phyloP scores from a whole-genome alignment of 1,284 basidiomycete genomes.

The Marasmius oreades region DNA sequence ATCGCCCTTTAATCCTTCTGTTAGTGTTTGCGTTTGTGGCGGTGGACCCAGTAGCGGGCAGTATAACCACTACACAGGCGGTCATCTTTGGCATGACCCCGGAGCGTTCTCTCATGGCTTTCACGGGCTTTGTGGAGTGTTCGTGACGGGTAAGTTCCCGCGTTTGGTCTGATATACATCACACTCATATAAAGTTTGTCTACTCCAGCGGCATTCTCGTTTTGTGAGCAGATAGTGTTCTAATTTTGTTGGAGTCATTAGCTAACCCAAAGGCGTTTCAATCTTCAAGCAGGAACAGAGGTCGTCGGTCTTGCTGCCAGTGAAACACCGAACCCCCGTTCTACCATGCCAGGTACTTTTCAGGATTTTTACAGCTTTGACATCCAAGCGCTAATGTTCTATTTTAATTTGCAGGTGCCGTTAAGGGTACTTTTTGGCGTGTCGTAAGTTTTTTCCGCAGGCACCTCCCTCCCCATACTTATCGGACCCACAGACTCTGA shows the following conservation, averaged over 20 bases:
- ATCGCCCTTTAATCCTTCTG: constrained; percentile 16
- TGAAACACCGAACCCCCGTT: constrained; percentile 55
- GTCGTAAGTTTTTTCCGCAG: constrained; percentile 28
- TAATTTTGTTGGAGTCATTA: neutral
- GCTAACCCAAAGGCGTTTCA: constrained; percentile 1
- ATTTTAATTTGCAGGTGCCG: constrained; percentile 23
- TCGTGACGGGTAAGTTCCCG: constrained; percentile 29
- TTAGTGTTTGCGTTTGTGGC: constrained; percentile 35
- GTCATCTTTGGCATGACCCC: constrained; percentile 46
- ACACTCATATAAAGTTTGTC: neutral
- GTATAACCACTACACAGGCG: constrained; percentile 40
- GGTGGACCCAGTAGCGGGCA: constrained; percentile 38
- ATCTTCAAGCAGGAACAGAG: constrained; percentile 50
- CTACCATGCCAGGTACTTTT: constrained; percentile 49
- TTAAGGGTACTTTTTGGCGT: constrained; percentile 47
- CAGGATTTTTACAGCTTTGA: neutral
- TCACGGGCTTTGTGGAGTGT: constrained; percentile 40
- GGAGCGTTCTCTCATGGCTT: constrained; percentile 49
- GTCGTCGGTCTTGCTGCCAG: constrained; percentile 64
- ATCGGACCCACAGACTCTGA: constrained; percentile 30
- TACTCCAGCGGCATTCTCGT: constrained; percentile 11
- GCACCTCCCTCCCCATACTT: neutral
- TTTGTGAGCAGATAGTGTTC: constrained; percentile 2
- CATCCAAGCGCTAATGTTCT: neutral
- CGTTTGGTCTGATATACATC: constrained; percentile 16